A percentile compares a stretch with the other conserved stretches of the same genome.
These are phyloP conservation scores for Colletotrichum sp. DNA, from an alignment of 2,329 filamentous ascomycete species.

Conservation along the genomic window DNA sequence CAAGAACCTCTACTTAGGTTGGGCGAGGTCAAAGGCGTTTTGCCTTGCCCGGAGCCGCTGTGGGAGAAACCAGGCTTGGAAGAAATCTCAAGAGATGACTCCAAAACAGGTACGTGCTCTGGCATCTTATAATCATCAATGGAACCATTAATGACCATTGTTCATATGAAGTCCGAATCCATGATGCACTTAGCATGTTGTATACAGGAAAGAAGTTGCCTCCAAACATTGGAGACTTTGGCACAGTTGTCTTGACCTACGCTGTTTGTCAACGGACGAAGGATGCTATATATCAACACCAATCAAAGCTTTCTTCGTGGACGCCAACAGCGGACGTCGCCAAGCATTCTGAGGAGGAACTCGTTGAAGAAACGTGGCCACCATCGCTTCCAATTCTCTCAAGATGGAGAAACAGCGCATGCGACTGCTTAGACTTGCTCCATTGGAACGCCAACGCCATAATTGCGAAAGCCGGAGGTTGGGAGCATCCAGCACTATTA, in stretches of 20 bases:
- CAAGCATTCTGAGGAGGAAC: neutral
- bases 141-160: neutral
- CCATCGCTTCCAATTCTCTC: constrained; percentile 9
- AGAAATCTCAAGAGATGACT: neutral
- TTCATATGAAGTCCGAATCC: neutral
- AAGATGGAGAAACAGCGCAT: constrained; percentile 47
- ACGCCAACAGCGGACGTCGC: constrained; percentile 10
- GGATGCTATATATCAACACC: constrained; percentile 31
- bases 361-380: constrained; percentile 16
- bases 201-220: neutral
- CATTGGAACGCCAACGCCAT: constrained; percentile 63
- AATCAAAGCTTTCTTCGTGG: constrained; percentile 33
- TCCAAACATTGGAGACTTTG: constrained; percentile 24
- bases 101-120: neutral
- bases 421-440: constrained; percentile 57
- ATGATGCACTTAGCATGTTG: neutral
- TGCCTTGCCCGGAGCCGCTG: constrained; percentile 10
- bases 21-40: constrained; percentile 1
- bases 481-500: constrained; percentile 59
- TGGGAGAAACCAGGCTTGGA: constrained; percentile 9
- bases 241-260: constrained; percentile 36
- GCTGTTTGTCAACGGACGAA: constrained; percentile 36
- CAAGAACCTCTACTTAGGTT: constrained; percentile 3
- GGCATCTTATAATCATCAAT: neutral
- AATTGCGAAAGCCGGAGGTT: constrained; percentile 51